Conservation (phyloP, 306 rosid genomes). For the Ormosia emarginata region DNA sequence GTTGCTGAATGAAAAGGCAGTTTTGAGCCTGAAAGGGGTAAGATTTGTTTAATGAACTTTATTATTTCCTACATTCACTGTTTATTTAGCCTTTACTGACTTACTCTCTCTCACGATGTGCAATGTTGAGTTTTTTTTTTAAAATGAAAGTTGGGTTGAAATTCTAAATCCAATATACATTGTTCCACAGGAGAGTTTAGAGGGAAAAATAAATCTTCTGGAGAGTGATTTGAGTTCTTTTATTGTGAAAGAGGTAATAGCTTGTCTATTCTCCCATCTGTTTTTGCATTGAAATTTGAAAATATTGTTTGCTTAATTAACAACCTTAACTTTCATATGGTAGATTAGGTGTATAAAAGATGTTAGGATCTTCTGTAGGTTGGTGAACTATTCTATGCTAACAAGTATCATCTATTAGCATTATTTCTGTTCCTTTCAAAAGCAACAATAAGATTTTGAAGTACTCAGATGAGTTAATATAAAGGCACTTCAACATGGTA, state of each 20-base stretch:
- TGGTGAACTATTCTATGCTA: not conserved
- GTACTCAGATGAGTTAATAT: not conserved
- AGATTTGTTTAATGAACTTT: constrained; percentile 13
- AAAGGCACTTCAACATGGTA: not conserved
- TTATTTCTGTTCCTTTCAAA: not conserved
- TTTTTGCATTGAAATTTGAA: not conserved
- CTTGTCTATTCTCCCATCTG: not conserved
- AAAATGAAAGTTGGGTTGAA: not conserved
- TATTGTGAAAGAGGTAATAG: constrained; percentile 49
- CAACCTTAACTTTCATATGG: not conserved
- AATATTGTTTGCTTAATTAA: not conserved
- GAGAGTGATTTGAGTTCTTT: constrained; percentile 47
- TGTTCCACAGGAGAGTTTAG: constrained; percentile 56
- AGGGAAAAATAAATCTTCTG: constrained; percentile 46
- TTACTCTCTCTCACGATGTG: not conserved
- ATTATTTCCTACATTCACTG: not conserved
- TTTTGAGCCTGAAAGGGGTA: constrained; percentile 42
- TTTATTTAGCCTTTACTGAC: constrained; percentile 2
- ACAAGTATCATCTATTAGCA: not conserved
- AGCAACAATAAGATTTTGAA: not conserved
- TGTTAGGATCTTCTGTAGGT: not conserved
- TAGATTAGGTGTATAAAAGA: not conserved
- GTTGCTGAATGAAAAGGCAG: constrained; percentile 43
- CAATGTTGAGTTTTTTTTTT: not conserved
- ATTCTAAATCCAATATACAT: constrained; percentile 21